Evolutionary conservation across 1,284 basidiomycete species (phyloP), one percentile per base, ranked within the genome.

Genomic region (Cerrena zonata): DNA sequence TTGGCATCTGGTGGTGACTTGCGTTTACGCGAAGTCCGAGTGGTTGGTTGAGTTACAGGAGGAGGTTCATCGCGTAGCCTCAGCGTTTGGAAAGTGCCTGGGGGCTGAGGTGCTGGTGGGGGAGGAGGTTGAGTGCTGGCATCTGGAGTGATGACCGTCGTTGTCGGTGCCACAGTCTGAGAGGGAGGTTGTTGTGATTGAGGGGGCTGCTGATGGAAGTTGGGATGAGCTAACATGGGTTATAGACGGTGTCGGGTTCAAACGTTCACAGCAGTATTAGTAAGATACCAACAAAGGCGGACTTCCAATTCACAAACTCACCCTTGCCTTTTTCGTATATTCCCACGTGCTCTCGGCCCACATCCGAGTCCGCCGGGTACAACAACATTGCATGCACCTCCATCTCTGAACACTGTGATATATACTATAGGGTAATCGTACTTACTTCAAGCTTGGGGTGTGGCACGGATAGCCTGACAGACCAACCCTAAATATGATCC

Each of bases 51-150:
- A 38, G 67, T 66, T 47, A 67, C 64, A 41, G 66, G 56, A 40
- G 67, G 67, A 26, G 69, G 75, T 45, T 83, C 80, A 44, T 85
- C 82, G 59, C 79, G 77, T 34, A 86, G 74, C 60, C 80, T 78
- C 76, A 86, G 81, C 30, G 78, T 73, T 52, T 74, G 73, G 13
- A 73, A 68, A 52, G 69, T 65, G 65, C 67, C 65, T 41, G 67
- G 56, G 46, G 67, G 69, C 23, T 71, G 65, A 19, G 61, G 60
- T 25, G 66, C 64, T 26, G 55, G 58, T 25, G 51, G 50, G 18
- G 47, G 54, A 54, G 56, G 48, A 56, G 52, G 41, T 54, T 56
- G 49, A 49, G 59, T 58, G 11, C 59, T 21, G 18, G 48, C 48
- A 43, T 40, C 39, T 24, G 48, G n/a, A 5, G 48, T 4, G 19